Evolutionary conservation across 2,329 filamentous ascomycete genomes (phyloP).

Genomic region (Fusarium sp.): DNA sequence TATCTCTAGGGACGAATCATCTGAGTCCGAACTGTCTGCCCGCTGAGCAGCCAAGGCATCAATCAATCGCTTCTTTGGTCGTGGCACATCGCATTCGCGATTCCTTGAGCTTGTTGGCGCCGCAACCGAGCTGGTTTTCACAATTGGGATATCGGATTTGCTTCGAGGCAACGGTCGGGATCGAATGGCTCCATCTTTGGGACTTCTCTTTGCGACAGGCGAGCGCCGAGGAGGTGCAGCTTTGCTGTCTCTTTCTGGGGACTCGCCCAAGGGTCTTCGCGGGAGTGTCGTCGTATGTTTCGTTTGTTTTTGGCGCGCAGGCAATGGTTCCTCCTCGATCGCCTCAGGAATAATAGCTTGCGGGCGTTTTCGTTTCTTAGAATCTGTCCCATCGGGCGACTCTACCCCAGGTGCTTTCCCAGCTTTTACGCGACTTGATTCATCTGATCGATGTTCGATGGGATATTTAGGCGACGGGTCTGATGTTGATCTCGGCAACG

Average conservation of each 20-base stretch:
- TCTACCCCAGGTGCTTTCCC: slow-evolving; percentile 19
- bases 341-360: slow-evolving; percentile 22
- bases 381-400: slow-evolving; percentile 34
- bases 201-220: slow-evolving; percentile 19
- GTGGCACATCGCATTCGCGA: slow-evolving; percentile 11
- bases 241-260: slow-evolving; percentile 15
- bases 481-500: slow-evolving; percentile 30
- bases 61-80: slow-evolving; percentile 55
- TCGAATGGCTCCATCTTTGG: slow-evolving; percentile 12
- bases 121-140: slow-evolving; percentile 4
- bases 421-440: slow-evolving; percentile 4
- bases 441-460: slow-evolving; percentile 23
- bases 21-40: slow-evolving; percentile 52
- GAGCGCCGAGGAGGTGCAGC: slow-evolving; percentile 3
- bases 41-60: slow-evolving; percentile 59
- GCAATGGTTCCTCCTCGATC: slow-evolving; percentile 15
- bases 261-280: slow-evolving; percentile 15
- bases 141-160: slow-evolving; percentile 16
- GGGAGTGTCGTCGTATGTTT: slow-evolving; percentile 29
- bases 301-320: slow-evolving; percentile 17
- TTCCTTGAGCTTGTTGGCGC: slow-evolving; percentile 9
- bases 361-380: slow-evolving; percentile 45
- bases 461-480: slow-evolving; percentile 32
- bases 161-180: slow-evolving; percentile 22
- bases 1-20: slow-evolving; percentile 39